Evolutionary conservation across 805 yeast species (phyloP).

Genomic region (Candida incommunis): DNA sequence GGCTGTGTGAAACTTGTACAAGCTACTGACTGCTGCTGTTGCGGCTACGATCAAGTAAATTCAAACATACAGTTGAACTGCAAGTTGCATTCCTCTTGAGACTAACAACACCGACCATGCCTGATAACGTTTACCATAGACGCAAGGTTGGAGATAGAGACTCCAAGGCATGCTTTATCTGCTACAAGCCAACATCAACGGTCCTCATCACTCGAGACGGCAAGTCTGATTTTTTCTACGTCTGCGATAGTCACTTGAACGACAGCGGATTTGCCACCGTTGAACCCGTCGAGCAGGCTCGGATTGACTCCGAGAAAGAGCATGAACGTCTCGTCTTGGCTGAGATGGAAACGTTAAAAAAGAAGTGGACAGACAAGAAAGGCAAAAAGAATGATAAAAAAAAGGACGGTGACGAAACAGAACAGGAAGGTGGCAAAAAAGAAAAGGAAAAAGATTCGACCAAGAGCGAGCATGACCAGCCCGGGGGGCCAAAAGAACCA

Average conservation of each 20-base stretch:
- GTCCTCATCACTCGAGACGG: conserved; percentile 35
- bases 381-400: background rate
- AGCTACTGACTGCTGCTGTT: too few relatives aligned
- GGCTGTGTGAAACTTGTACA: too few relatives aligned
- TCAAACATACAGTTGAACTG: too few relatives aligned
- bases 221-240: conserved; percentile 36
- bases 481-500: background rate
- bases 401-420: background rate
- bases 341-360: background rate
- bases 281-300: conserved; percentile 21
- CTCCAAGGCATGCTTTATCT: conserved; percentile 34
- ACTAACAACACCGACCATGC: too few relatives aligned
- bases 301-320: background rate
- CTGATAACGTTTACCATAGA: conserved; percentile 29
- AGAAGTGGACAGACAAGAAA: background rate
- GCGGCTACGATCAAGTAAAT: too few relatives aligned
- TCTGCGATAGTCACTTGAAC: conserved; percentile 34
- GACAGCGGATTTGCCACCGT: conserved; percentile 35
- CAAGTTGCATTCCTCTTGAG: too few relatives aligned
- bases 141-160: conserved; percentile 33
- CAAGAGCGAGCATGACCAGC: background rate
- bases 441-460: background rate
- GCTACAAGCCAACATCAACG: conserved; percentile 37
- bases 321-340: background rate
- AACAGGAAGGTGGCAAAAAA: background rate